Evolutionary conservation across 805 yeast species (phyloP), one percentile per base, ranked within the genome.

Genomic region (Yarrowia bubula): DNA sequence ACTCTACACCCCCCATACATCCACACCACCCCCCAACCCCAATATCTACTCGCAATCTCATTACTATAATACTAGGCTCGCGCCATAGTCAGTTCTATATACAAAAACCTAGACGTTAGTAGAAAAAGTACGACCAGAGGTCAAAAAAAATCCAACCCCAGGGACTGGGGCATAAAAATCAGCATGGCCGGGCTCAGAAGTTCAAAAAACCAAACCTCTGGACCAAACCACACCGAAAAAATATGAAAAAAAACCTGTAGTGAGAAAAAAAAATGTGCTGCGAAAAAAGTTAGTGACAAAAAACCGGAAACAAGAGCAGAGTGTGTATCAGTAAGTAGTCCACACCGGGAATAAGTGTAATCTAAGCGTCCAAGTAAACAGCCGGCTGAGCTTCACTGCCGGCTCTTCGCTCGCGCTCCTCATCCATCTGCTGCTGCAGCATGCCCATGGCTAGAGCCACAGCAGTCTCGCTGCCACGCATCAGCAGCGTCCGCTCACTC

Each of bases 401-500:
- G 14, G 50, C 50, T 32, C 55, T 33, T 15, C 55, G 31, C 41
- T 48, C 55, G 17, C 55, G 41, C 58, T 71, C 73, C 43, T 37
- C 44, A 55, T 70, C 71, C 43, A 71, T 67, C 66, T 70, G 85
- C 71, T 82, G 84, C 70, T 83, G 82, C 72, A 86, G 78, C 69
- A 81, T 68, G 61, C 76, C 78, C 70, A 84, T 77, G 32, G 90
- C 90, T 68, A 79, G 81, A 69, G 86, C 88, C 65, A 83, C 83
- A 35, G 84, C 83, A 39, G 77, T 75, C 33, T 80, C 72, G 32
- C 83, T 72, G 51, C 97, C 58, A 9, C 43, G 58, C 58, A 51
- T 51, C 35, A 51, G 33, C 43, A 51, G 58, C 58, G 58, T 96
- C 38, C 83, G 78, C 42, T 83, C 86, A 63, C 74, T 73, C 70